Percentiles rank a stretch among this genome's conserved stretches.
Conservation (phyloP, 345 rosid species). For the Citrus medica region DNA sequence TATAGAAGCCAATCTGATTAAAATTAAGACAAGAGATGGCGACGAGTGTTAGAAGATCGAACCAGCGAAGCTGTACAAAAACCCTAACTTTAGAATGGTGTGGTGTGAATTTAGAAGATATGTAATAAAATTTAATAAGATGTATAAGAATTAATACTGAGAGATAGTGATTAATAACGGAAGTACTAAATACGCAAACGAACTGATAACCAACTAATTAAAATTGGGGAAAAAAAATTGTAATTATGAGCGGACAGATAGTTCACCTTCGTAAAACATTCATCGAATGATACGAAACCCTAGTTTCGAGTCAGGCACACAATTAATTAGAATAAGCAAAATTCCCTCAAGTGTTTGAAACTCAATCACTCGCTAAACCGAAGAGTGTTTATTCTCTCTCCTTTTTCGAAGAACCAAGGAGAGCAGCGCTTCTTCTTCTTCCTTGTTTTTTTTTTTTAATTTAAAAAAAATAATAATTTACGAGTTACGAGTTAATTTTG, state of each 20-base stretch:
- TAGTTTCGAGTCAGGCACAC: constrained; percentile 24
- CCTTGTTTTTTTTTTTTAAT: not conserved
- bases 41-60: constrained; percentile 18
- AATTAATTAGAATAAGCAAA: constrained; percentile 4
- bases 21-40: not conserved
- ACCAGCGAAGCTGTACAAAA: constrained; percentile 22
- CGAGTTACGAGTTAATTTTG: not conserved
- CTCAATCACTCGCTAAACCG: constrained; percentile 17
- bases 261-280: constrained; percentile 25
- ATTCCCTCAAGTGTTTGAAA: not conserved
- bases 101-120: not conserved
- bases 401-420: constrained; percentile 26
- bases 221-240: not conserved
- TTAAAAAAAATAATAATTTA: not conserved
- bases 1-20: not conserved
- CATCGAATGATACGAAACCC: constrained; percentile 26
- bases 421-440: constrained; percentile 30
- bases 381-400: not conserved
- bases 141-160: constrained; percentile 10
- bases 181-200: constrained; percentile 9
- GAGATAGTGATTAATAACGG: constrained; percentile 11
- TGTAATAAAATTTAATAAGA: constrained; percentile 4
- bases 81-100: constrained; percentile 21
- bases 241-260: not conserved
- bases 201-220: constrained; percentile 1